A percentile compares a stretch with the other conserved stretches of the same genome.
Evolutionary conservation across 371 early-diverging fungal genomes (phyloP).

Genomic region (Actinomortierella ambigua): DNA sequence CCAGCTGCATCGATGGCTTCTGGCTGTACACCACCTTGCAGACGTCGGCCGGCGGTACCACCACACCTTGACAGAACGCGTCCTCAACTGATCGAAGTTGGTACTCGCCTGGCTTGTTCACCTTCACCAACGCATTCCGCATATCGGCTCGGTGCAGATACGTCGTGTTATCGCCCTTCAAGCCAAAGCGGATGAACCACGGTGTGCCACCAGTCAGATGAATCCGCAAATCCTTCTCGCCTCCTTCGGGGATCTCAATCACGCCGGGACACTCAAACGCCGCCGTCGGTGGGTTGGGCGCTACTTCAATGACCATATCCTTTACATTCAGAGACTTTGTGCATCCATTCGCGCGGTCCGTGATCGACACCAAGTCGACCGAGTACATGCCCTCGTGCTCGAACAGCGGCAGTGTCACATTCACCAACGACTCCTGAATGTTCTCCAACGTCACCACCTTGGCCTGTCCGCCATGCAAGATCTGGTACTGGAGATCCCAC

Average conservation of each 20-base stretch:
- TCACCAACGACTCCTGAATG: slow-evolving; percentile 12
- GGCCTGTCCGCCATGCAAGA: slow-evolving; percentile 21
- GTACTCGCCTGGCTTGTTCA: slow-evolving; percentile 24
- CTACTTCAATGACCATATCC: slow-evolving; percentile 31
- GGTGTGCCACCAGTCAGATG: slow-evolving; percentile 40
- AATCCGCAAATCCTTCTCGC: slow-evolving; percentile 19
- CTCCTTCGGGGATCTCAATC: slow-evolving; percentile 33
- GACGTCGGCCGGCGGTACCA: slow-evolving; percentile 28
- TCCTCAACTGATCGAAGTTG: slow-evolving; percentile 25
- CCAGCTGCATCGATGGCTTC: slow-evolving; percentile 32
- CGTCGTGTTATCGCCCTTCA: slow-evolving; percentile 12
- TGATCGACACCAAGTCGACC: slow-evolving; percentile 33
- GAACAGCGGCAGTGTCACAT: slow-evolving; percentile 25
- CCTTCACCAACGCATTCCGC: slow-evolving; percentile 28
- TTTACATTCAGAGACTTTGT: slow-evolving; percentile 32
- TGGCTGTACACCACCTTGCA: slow-evolving; percentile 35
- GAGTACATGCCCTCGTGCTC: slow-evolving; percentile 38
- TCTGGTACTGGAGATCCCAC: slow-evolving; percentile 37
- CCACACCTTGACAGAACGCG: slow-evolving; percentile 30
- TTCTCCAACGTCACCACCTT: slow-evolving; percentile 14
- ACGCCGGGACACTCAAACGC: slow-evolving; percentile 33
- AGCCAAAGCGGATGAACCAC: slow-evolving; percentile 25
- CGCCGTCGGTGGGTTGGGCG: slow-evolving; percentile 34
- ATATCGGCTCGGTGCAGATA: slow-evolving; percentile 9
- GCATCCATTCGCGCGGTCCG: slow-evolving; percentile 34